These are phyloP conservation scores for Recurvomyces mirabilis DNA, from an alignment of 495 filamentous ascomycete species.

Conservation along the genomic window DNA sequence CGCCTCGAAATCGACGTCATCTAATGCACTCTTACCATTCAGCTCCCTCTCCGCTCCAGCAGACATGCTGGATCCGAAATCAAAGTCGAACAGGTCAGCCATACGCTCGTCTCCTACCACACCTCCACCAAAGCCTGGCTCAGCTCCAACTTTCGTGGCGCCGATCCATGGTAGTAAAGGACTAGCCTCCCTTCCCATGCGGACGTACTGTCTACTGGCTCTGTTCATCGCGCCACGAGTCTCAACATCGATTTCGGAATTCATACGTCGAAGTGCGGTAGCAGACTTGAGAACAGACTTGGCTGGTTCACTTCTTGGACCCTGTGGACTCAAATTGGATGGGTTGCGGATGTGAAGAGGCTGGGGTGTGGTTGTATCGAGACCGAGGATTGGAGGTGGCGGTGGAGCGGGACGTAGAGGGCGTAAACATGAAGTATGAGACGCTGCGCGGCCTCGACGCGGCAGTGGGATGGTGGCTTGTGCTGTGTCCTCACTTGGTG, in stretches of 20 bases:
- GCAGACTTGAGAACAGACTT: conserved; percentile 23
- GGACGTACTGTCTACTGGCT: conserved; percentile 22
- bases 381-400: not conserved
- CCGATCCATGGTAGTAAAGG: conserved; percentile 22
- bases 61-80: conserved; percentile 1
- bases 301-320: conserved; percentile 22
- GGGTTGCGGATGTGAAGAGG: conserved; percentile 15
- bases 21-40: conserved; percentile 11
- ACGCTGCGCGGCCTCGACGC: not conserved
- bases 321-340: conserved; percentile 1
- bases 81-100: conserved; percentile 16
- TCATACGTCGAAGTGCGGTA: conserved; percentile 26
- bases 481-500: not conserved
- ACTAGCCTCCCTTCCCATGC: conserved; percentile 26
- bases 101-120: too few relatives aligned
- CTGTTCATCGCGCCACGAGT: not conserved
- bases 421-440: too few relatives aligned
- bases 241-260: conserved; percentile 23
- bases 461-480: not conserved
- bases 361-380: not conserved
- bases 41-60: conserved; percentile 1
- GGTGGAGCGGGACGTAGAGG: too few relatives aligned
- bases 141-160: conserved; percentile 4
- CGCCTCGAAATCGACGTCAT: conserved; percentile 14
- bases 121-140: too few relatives aligned